These are phyloP conservation scores for Suillus subluteus DNA, from an alignment of 768 basidiomycete species.

Conservation along the genomic window DNA sequence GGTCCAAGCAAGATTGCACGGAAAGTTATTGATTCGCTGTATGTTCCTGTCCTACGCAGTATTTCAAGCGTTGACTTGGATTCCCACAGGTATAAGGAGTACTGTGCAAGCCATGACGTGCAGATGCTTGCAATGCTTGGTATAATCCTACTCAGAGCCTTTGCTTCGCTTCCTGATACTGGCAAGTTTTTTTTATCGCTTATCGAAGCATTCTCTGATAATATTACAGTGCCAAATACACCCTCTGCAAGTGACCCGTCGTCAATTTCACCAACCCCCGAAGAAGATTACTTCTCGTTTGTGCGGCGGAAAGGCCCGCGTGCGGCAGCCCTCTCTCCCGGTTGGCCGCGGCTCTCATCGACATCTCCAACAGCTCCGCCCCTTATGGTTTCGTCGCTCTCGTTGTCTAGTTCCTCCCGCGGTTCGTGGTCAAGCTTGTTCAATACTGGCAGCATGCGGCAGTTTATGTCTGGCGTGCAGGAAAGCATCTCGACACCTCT, in stretches of 20 bases:
- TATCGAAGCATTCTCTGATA: not conserved
- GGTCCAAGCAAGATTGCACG: conserved; percentile 32
- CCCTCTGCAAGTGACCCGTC: conserved; percentile 25
- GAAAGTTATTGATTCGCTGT: conserved; percentile 52
- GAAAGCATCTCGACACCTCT: conserved; percentile 50
- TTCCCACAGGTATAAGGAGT: conserved; percentile 44
- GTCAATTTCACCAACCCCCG: conserved; percentile 28
- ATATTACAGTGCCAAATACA: conserved; percentile 13
- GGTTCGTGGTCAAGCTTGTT: conserved; percentile 85
- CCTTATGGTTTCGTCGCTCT: conserved; percentile 42
- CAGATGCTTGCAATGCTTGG: conserved; percentile 85
- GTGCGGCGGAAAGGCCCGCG: conserved; percentile 40
- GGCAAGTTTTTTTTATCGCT: conserved; percentile 15
- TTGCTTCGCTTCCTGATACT: conserved; percentile 15
- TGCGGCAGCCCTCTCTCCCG: conserved; percentile 48
- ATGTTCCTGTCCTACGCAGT: conserved; percentile 28
- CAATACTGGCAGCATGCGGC: conserved; percentile 65
- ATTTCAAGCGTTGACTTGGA: conserved; percentile 9
- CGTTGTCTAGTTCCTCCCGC: conserved; percentile 64
- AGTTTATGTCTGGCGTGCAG: conserved; percentile 66
- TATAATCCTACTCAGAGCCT: conserved; percentile 61
- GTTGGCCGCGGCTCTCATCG: conserved; percentile 53
- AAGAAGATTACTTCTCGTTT: conserved; percentile 63
- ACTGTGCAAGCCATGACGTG: conserved; percentile 59
- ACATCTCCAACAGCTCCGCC: conserved; percentile 45